Evolutionary conservation across 805 yeast genomes (phyloP).

Genomic region (Candida chauliodis): DNA sequence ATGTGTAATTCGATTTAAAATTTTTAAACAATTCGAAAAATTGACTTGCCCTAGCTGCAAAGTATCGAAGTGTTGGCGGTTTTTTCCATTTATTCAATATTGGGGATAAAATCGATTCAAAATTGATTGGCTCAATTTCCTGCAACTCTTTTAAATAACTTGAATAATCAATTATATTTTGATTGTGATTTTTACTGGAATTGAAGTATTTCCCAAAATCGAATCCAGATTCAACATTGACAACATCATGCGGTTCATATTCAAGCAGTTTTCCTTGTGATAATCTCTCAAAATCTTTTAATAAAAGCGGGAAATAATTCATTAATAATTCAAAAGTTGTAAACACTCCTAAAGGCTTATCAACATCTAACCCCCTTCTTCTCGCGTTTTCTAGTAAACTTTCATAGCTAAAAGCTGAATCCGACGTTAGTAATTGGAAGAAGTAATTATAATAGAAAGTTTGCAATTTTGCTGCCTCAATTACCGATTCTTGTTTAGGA

Average conservation of each 20-base stretch:
- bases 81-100: constrained; percentile 44
- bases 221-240: not conserved
- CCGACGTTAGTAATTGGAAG: constrained; percentile 31
- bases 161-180: not conserved
- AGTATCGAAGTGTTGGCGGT: constrained; percentile 54
- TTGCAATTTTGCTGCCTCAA: constrained; percentile 52
- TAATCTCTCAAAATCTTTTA: constrained; percentile 42
- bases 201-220: constrained; percentile 8
- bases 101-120: constrained; percentile 11
- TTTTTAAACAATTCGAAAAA: constrained; percentile 32
- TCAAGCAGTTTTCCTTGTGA: constrained; percentile 45
- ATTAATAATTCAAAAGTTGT: constrained; percentile 36
- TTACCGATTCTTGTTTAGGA: constrained; percentile 50
- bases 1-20: constrained; percentile 34
- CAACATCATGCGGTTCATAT: constrained; percentile 37
- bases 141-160: constrained; percentile 11
- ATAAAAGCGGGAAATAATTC: constrained; percentile 30
- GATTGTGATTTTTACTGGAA: constrained; percentile 1
- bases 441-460: constrained; percentile 56
- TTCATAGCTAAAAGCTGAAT: constrained; percentile 30
- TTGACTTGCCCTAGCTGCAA: constrained; percentile 55
- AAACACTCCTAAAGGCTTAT: constrained; percentile 44
- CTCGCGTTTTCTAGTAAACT: constrained; percentile 44
- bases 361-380: constrained; percentile 46
- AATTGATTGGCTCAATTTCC: constrained; percentile 14